phyloP scores from a whole-genome alignment of 2,329 filamentous ascomycete genomes.

The Ilyonectria mors-panacis region DNA sequence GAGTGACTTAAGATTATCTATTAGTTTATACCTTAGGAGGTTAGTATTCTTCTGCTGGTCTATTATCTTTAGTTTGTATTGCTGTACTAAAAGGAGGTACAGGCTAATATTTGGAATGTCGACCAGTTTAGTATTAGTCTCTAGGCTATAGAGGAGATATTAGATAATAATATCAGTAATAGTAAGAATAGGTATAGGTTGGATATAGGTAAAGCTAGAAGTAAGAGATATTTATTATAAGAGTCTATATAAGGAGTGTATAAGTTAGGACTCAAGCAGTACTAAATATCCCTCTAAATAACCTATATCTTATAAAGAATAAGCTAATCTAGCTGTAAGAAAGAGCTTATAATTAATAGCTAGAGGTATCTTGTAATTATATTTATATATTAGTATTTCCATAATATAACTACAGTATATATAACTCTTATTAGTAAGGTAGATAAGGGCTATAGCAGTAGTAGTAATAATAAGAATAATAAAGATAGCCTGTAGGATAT shows the following conservation, averaged over 20 bases:
- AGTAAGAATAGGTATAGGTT: background rate
- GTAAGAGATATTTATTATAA: background rate
- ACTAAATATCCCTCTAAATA: background rate
- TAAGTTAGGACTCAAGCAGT: background rate
- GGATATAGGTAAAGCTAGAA: background rate
- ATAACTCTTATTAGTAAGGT: slow-evolving; percentile 5
- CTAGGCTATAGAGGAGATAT: background rate
- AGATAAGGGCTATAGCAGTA: slow-evolving; percentile 9
- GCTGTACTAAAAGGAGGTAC: background rate
- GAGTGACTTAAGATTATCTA: slow-evolving; percentile 3
- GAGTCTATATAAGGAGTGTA: background rate
- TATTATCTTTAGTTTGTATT: background rate
- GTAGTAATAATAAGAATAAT: background rate
- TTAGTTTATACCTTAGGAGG: background rate
- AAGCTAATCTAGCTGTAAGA: background rate
- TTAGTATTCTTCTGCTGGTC: background rate
- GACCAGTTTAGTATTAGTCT: background rate
- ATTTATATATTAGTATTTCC: slow-evolving; percentile 15
- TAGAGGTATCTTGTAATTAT: background rate
- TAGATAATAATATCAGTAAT: background rate
- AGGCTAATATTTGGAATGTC: background rate
- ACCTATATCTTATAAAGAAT: slow-evolving; percentile 1
- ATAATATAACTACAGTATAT: slow-evolving; percentile 6
- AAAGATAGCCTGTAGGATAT: slow-evolving; percentile 9
- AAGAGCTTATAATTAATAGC: slow-evolving; percentile 4